phyloP scores from a whole-genome alignment of 2,329 filamentous ascomycete species.

The Phialophora tarda region DNA sequence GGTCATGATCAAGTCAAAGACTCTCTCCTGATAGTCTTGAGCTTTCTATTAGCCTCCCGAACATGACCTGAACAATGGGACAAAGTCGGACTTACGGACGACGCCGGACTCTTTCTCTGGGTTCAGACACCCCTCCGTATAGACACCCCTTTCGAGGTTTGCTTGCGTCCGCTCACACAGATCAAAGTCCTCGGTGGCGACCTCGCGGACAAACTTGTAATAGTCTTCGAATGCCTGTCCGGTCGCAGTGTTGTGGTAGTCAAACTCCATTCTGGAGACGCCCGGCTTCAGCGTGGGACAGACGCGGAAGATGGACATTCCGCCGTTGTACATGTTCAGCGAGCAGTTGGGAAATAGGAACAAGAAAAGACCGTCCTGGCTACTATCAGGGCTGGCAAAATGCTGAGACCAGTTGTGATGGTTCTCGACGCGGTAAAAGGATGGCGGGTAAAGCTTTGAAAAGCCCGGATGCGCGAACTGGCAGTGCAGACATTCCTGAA shows the following conservation, averaged over 20 bases:
- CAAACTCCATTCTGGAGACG: slow-evolving; percentile 63
- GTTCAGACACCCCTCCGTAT: slow-evolving; percentile 62
- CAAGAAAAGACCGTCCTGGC: slow-evolving; percentile 61
- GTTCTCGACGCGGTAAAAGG: slow-evolving; percentile 61
- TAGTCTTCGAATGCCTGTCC: slow-evolving; percentile 62
- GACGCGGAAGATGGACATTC: slow-evolving; percentile 63
- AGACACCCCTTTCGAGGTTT: slow-evolving; percentile 61
- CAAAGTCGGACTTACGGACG: slow-evolving; percentile 48
- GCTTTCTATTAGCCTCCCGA: too few species aligned
- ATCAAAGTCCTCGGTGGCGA: slow-evolving; percentile 63
- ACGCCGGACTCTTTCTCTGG: slow-evolving; percentile 63
- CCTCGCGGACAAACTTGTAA: slow-evolving; percentile 62
- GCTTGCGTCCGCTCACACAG: slow-evolving; percentile 62
- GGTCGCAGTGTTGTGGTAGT: slow-evolving; percentile 57
- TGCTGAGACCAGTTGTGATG: slow-evolving; percentile 62
- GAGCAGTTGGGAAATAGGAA: slow-evolving; percentile 65
- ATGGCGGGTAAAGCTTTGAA: slow-evolving; percentile 60
- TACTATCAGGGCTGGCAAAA: slow-evolving; percentile 59
- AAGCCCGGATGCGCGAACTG: slow-evolving; percentile 64
- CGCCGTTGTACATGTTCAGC: slow-evolving; percentile 63
- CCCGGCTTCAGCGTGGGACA: slow-evolving; percentile 58
- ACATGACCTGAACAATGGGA: too few species aligned
- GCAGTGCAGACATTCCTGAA: slow-evolving; percentile 65
- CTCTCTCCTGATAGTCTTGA: too few species aligned
- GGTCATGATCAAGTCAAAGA: too few species aligned